phyloP scores from a whole-genome alignment of 768 basidiomycete genomes.

The Mycena floridula region DNA sequence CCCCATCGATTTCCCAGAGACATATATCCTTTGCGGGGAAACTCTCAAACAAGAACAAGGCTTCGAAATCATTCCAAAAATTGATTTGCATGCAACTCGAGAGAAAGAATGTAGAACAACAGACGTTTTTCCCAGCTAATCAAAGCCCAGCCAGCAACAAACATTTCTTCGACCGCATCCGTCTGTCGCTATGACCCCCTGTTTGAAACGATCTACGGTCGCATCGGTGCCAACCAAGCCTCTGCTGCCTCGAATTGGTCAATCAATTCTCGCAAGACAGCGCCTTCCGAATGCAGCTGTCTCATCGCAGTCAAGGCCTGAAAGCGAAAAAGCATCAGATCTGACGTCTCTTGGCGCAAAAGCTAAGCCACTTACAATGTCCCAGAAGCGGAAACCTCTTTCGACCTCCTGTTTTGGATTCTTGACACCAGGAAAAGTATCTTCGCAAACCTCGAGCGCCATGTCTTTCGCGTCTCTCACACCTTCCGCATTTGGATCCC shows the following conservation, averaged over 20 bases:
- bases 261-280: conserved; percentile 80
- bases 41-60: conserved; percentile 1
- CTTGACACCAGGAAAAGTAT: conserved; percentile 92
- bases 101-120: neutral
- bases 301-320: conserved; percentile 87
- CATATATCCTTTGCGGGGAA: conserved; percentile 5
- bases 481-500: conserved; percentile 70
- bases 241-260: conserved; percentile 96
- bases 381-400: conserved; percentile 98
- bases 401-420: conserved; percentile 83
- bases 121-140: neutral
- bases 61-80: conserved; percentile 1
- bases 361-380: conserved; percentile 63
- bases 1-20: conserved; percentile 8
- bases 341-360: too few relatives aligned
- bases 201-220: conserved; percentile 69
- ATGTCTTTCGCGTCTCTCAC: conserved; percentile 79
- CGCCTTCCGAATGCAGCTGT: conserved; percentile 76
- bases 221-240: conserved; percentile 88
- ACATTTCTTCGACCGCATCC: conserved; percentile 1
- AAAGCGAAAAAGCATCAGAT: conserved; percentile 79
- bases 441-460: conserved; percentile 89
- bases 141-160: neutral
- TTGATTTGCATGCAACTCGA: neutral
- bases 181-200: neutral